A percentile compares a stretch with the other conserved stretches of the same genome.
Evolutionary conservation across 805 yeast species (phyloP).

Genomic region (Sugiyamaella marilandica): DNA sequence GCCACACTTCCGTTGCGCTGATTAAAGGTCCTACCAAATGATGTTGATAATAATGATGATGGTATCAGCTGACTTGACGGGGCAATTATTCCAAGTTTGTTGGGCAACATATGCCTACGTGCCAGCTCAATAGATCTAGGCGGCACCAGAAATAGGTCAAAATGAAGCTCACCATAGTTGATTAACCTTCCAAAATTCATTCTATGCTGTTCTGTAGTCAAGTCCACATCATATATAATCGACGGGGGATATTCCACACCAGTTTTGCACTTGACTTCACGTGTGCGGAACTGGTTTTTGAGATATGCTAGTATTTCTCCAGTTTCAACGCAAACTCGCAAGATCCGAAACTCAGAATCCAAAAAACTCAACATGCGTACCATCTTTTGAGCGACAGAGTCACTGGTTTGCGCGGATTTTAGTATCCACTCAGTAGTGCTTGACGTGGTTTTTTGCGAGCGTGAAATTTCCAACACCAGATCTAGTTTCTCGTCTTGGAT

Average conservation of each 20-base stretch:
- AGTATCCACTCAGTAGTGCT: not conserved
- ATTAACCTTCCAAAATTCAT: not conserved
- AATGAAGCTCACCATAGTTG: not conserved
- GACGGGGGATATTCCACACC: not conserved
- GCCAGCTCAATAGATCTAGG: not conserved
- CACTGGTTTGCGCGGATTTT: too few relatives aligned
- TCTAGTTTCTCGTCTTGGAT: not conserved
- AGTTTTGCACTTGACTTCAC: not conserved
- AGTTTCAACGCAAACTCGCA: not conserved
- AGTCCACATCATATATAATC: not conserved
- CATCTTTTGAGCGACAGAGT: not conserved
- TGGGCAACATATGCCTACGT: not conserved
- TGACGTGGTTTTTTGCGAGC: not conserved
- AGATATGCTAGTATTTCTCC: not conserved
- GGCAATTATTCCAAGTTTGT: not conserved
- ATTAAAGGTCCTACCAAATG: not conserved
- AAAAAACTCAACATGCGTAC: not conserved
- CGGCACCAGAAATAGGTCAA: not conserved
- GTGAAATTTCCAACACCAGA: not conserved
- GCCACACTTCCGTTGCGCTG: not conserved
- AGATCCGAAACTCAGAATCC: not conserved
- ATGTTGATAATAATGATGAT: too few relatives aligned
- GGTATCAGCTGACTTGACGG: not conserved
- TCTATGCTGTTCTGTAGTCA: not conserved
- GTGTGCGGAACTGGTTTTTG: not conserved